Evolutionary conservation across 2,329 filamentous ascomycete genomes (phyloP), one percentile per base, ranked within the genome.

Genomic region (Fusarium decemcellulare): DNA sequence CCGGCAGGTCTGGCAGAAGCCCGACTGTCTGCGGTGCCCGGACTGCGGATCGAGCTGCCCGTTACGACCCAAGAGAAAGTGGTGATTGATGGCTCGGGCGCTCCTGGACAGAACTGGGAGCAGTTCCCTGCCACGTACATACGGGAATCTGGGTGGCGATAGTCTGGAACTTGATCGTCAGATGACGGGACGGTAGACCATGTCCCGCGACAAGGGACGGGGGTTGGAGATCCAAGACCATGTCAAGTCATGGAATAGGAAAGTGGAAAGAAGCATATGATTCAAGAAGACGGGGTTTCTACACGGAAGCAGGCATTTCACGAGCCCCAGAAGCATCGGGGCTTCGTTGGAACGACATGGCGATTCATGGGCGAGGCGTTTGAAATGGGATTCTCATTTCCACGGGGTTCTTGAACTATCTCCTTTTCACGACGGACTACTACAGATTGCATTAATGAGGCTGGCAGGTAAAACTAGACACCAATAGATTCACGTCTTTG

Each of bases 1-100:
- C 62, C 75, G 75, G 18, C 71, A 68, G 46, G 76, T 82, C 16
- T 80, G 79, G 77, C 76, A 76, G 37, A 82, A 81, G 63, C 78
- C 79, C 0, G 70, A 68, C 10, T 79, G 75, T 61, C 66, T 80
- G 12, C 74, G 75, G 42, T 82, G 81, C 58, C 75, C 78, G 14
- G 70, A 78, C 40, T 82, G 81, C 62, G 69, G 72, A 23, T 74
- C 72, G 23, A 76, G 76, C 61, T 82, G 80, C 47, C 80, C 80
- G 6, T 69, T 81, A 12, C 74, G 78, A 57, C 78, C 79, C 14
- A 76, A 76, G 61, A 75, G 70, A 60, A 80, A 76, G 59, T 71
- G 73, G 63, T 76, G 64, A 67, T 39, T 42, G 18, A 36, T 15
- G 16, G 29, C 50, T 16, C 32, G 42, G 18, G 23, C 32, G 18